Base-by-base conservation (phyloP, 352 stramenopile species). In the Lagenidium giganteum region DNA sequence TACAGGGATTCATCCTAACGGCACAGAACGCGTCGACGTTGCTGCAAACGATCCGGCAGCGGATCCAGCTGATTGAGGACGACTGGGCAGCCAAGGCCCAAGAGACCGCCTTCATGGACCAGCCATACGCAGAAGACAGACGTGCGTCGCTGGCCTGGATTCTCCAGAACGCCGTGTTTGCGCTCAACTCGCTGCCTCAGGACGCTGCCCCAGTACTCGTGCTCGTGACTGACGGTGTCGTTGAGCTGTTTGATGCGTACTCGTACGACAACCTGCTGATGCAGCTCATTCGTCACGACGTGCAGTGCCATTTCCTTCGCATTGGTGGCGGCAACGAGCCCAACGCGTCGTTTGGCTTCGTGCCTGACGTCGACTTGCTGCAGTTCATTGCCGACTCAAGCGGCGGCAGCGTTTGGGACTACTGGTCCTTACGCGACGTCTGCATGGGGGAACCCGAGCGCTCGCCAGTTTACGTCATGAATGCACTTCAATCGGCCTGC, bases 191-290 rank as follows among this genome's bases (percentile, higher is more conserved):
- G n/a, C 49, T 90, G 35, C 78, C 78, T 2, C 59, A 54, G 27
- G 72, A 79, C 25, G 76, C 72, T 7, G 67, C 70, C 5, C 76
- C 78, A 14, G 64, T 87, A 37, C 68, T 90, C 42, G 67, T 83
- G 16, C 48, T 90, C 6, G 69, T 90, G 35, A 83, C 78, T 0
- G 78, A 90, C 47, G 72, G 78, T 11, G 78, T 90, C 28, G 57
- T 87, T n/a, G 76, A 90, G 55, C 47, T 84, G 14, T 67, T 67
- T 14, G 59, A 87, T 28, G 63, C 68, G 8, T 88, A 76, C 46
- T 80, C 70, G 8, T 90, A 90, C 24, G 78, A 90, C 51, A 83
- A 84, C 24, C 39, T 90, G 42, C 56, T 90, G 29, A 88, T 88
- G 78, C 75, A 90, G 28, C 64, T 90, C 17, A 64, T 79, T 27